phyloP scores from a whole-genome alignment of 1,139 yeast species.

The Lipomyces yarrowii region DNA sequence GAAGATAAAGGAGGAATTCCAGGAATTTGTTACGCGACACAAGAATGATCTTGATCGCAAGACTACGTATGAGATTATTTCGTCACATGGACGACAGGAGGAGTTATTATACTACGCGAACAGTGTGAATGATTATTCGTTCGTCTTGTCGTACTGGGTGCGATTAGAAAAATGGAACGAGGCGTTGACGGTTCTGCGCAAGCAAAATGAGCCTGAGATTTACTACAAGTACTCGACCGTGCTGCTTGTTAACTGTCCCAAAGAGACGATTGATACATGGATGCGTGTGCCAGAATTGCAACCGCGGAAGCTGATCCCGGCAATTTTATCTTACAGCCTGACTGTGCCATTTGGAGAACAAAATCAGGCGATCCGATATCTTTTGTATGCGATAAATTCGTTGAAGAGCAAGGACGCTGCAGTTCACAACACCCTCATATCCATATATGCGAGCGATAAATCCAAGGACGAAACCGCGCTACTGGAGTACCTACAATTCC shows the following conservation, averaged over 20 bases:
- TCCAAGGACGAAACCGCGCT: slow-evolving; percentile 47
- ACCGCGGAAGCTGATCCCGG: slow-evolving; percentile 68
- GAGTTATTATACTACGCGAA: slow-evolving; percentile 72
- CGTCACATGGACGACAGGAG: slow-evolving; percentile 63
- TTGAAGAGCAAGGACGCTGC: slow-evolving; percentile 52
- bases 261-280: slow-evolving; percentile 78
- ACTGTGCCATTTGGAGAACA: slow-evolving; percentile 46
- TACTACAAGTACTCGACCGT: slow-evolving; percentile 71
- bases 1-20: slow-evolving; percentile 46
- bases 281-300: slow-evolving; percentile 57
- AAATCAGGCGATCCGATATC: slow-evolving; percentile 68
- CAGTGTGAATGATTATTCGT: slow-evolving; percentile 66
- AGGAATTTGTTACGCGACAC: slow-evolving; percentile 56
- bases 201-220: slow-evolving; percentile 50
- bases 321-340: slow-evolving; percentile 68
- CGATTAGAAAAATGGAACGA: slow-evolving; percentile 72
- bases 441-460: slow-evolving; percentile 66
- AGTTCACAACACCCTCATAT: slow-evolving; percentile 72
- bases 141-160: slow-evolving; percentile 69
- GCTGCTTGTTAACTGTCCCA: slow-evolving; percentile 68
- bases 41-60: slow-evolving; percentile 57
- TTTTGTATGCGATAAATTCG: slow-evolving; percentile 62
- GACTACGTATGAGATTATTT: slow-evolving; percentile 72
- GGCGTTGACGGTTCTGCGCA: slow-evolving; percentile 62
- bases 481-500: slow-evolving; percentile 52